These are phyloP conservation scores for Rhynchosporium agropyri DNA, from an alignment of 2,329 filamentous ascomycete genomes.

Conservation along the genomic window DNA sequence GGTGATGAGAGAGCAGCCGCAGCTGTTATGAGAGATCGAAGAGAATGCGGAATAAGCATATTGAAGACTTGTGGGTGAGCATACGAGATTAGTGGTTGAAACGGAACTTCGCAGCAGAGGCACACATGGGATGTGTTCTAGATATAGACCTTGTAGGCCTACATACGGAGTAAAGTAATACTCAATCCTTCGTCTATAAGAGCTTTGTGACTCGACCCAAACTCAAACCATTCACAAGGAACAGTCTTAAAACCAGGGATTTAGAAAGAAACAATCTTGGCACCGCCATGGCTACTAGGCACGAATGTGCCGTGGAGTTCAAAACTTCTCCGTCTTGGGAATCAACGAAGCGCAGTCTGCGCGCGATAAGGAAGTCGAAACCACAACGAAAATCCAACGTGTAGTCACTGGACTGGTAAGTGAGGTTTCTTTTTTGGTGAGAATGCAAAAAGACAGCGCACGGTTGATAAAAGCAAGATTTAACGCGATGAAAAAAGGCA, in stretches of 20 bases:
- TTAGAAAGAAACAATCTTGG: neutral
- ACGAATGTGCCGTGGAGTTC: neutral
- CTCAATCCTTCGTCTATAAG: conserved; percentile 1
- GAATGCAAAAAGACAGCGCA: neutral
- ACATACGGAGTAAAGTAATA: too few relatives aligned
- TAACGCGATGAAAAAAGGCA: too few relatives aligned
- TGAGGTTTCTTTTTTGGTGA: neutral
- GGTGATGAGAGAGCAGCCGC: neutral
- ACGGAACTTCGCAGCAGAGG: neutral
- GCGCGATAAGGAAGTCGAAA: neutral
- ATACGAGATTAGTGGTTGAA: too few relatives aligned
- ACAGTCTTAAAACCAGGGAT: neutral
- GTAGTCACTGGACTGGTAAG: conserved; percentile 11
- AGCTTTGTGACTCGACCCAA: neutral
- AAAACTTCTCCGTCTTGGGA: neutral
- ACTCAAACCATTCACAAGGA: neutral
- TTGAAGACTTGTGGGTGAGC: neutral
- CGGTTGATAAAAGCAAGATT: neutral
- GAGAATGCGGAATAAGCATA: conserved; percentile 15
- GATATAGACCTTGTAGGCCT: neutral
- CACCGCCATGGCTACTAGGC: conserved; percentile 4
- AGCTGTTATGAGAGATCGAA: conserved; percentile 15
- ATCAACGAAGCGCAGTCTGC: conserved; percentile 5
- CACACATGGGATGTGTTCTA: neutral
- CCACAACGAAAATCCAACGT: neutral